A percentile compares a stretch with the other conserved stretches of the same genome.
These are phyloP conservation scores for Teunomyces stri DNA, from an alignment of 805 yeast genomes.

Conservation along the genomic window DNA sequence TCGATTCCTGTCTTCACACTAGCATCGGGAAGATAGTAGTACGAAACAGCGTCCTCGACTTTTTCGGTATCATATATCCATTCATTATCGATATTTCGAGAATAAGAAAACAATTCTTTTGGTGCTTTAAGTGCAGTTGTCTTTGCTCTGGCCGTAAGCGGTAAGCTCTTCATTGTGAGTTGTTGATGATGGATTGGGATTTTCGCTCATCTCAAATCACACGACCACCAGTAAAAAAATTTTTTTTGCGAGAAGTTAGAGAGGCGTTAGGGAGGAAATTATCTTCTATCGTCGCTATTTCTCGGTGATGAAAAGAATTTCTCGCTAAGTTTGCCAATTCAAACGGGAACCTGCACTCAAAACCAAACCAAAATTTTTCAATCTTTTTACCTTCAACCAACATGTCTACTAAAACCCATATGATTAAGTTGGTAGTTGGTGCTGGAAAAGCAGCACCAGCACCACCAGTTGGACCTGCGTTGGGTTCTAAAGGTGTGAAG, in stretches of 20 bases:
- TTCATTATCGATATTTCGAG: constrained; percentile 55
- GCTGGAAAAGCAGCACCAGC: constrained; percentile 99
- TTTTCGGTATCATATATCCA: constrained; percentile 37
- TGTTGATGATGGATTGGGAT: not conserved
- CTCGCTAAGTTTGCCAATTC: not conserved
- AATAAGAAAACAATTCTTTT: constrained; percentile 68
- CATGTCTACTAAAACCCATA: constrained; percentile 52
- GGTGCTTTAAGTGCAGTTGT: constrained; percentile 81
- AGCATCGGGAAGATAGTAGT: constrained; percentile 78
- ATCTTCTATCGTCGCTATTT: not conserved
- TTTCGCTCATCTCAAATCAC: constrained; percentile 1
- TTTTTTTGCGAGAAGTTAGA: not conserved
- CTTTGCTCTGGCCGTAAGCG: constrained; percentile 49
- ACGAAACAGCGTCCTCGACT: constrained; percentile 52
- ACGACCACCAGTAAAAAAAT: not conserved
- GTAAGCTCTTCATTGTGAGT: constrained; percentile 18
- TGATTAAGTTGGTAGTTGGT: constrained; percentile 88
- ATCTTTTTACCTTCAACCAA: constrained; percentile 1
- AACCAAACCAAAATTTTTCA: constrained; percentile 2
- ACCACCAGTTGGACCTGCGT: constrained; percentile 98
- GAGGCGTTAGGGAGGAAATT: not conserved
- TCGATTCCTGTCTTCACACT: constrained; percentile 60
- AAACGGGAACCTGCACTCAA: too few relatives aligned
- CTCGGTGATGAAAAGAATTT: not conserved
- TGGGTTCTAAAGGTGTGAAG: constrained; percentile 97